Conservation (phyloP, 768 basidiomycete species). For the Boletus speciosus region DNA sequence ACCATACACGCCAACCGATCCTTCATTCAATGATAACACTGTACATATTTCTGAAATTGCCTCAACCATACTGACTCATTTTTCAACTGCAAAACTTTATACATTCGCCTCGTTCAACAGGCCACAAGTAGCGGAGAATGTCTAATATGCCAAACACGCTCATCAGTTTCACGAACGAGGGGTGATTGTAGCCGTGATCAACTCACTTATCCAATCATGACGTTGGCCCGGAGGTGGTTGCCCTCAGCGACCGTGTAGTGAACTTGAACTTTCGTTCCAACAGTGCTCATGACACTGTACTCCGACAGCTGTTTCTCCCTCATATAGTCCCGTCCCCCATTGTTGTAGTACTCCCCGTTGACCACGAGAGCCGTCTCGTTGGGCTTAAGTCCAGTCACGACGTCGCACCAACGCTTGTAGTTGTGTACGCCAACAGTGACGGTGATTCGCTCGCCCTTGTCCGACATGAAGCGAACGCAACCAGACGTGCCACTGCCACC, state of each 20-base stretch:
- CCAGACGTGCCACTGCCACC: conserved; percentile 40
- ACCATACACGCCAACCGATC: not conserved
- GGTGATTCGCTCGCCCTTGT: conserved; percentile 31
- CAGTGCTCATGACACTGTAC: conserved; percentile 4
- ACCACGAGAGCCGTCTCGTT: conserved; percentile 25
- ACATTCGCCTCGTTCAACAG: too few relatives aligned
- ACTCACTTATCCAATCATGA: conserved; percentile 7
- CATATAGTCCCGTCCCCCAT: too few relatives aligned
- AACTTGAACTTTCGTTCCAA: conserved; percentile 1
- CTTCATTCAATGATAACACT: not conserved
- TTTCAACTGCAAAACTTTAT: too few relatives aligned
- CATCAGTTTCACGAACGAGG: not conserved
- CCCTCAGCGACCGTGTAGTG: conserved; percentile 3
- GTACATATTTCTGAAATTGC: not conserved
- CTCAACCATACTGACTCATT: not conserved
- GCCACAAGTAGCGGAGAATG: not conserved
- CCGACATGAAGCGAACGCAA: conserved; percentile 30
- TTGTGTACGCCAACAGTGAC: conserved; percentile 39
- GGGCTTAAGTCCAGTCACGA: conserved; percentile 30
- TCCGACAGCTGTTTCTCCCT: conserved; percentile 6
- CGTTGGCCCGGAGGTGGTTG: conserved; percentile 3
- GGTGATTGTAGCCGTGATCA: too few relatives aligned
- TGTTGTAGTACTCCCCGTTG: conserved; percentile 28
- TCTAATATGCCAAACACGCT: not conserved
- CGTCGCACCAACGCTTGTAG: conserved; percentile 39